A percentile compares a stretch with the other conserved stretches of the same genome.
phyloP scores from a whole-genome alignment of 2,329 filamentous ascomycete species.

The Nemania sp. region DNA sequence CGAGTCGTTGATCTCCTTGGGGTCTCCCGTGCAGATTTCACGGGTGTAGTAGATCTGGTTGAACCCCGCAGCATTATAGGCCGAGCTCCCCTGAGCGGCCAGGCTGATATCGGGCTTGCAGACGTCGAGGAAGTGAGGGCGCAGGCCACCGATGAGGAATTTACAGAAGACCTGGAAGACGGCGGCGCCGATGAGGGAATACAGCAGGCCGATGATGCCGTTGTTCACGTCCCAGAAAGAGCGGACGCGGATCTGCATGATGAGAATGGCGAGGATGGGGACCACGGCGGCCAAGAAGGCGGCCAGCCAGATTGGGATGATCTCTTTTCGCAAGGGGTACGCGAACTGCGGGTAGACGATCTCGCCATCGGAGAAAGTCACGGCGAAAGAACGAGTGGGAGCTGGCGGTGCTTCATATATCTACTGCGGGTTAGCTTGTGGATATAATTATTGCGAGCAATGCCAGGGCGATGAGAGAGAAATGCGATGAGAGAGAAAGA shows the following conservation, averaged over 20 bases:
- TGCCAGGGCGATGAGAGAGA: too few relatives aligned
- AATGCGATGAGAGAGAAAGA: too few relatives aligned
- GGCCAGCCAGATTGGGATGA: constrained; percentile 72
- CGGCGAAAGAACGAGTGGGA: constrained; percentile 70
- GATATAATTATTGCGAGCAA: too few relatives aligned
- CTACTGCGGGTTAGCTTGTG: constrained; percentile 40
- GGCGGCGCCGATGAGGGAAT: constrained; percentile 70
- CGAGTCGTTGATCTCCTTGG: constrained; percentile 66
- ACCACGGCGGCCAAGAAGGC: constrained; percentile 68
- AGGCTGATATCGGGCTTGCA: constrained; percentile 65
- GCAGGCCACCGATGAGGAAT: constrained; percentile 72
- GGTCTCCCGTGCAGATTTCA: constrained; percentile 71
- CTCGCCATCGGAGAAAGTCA: constrained; percentile 68
- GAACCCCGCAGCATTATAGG: constrained; percentile 58
- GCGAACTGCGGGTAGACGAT: constrained; percentile 73
- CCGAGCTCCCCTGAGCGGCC: constrained; percentile 44
- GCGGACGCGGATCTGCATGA: constrained; percentile 69
- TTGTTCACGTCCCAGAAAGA: constrained; percentile 76
- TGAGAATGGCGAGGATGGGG: constrained; percentile 66
- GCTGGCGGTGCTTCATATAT: constrained; percentile 68
- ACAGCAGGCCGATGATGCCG: constrained; percentile 69
- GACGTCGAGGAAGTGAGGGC: constrained; percentile 73
- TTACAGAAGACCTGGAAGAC: constrained; percentile 80
- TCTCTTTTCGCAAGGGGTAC: constrained; percentile 71
- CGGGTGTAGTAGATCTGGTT: constrained; percentile 68